These are phyloP conservation scores for Solanum corneliomulleri DNA, from an alignment of 257 asterid species.

Conservation along the genomic window DNA sequence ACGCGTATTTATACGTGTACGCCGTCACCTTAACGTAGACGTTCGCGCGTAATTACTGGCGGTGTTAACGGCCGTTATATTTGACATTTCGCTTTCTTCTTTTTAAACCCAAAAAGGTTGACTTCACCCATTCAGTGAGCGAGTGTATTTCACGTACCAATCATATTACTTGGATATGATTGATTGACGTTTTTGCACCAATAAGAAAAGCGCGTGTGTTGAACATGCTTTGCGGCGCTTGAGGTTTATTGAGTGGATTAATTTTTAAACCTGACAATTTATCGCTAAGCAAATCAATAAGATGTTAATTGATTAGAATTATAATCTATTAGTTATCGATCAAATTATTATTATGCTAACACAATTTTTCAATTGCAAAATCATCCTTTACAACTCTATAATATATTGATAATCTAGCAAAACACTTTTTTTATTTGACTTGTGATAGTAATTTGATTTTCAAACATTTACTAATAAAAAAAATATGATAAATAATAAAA, in stretches of 20 bases:
- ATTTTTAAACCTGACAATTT: neutral
- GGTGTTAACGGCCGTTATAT: neutral
- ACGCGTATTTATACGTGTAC: neutral
- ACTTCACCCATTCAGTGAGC: accelerated
- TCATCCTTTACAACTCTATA: neutral
- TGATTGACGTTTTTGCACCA: neutral
- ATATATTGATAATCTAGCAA: neutral
- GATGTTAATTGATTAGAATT: neutral
- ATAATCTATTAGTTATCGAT: neutral
- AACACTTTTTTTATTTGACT: neutral
- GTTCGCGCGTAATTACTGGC: neutral
- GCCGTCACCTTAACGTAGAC: neutral
- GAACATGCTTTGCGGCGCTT: neutral
- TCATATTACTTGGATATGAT: neutral
- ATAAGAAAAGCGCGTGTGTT: neutral
- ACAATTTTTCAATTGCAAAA: neutral
- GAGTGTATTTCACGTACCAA: neutral
- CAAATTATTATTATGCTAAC: neutral
- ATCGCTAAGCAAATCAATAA: neutral
- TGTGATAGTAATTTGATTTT: neutral
- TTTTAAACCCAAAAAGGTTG: neutral
- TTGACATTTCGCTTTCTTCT: neutral
- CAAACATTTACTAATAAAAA: accelerated
- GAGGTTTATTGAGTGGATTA: too few relatives aligned
- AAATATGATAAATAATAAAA: neutral